phyloP scores from a whole-genome alignment of 768 basidiomycete genomes.

The Mrakia blollopis region DNA sequence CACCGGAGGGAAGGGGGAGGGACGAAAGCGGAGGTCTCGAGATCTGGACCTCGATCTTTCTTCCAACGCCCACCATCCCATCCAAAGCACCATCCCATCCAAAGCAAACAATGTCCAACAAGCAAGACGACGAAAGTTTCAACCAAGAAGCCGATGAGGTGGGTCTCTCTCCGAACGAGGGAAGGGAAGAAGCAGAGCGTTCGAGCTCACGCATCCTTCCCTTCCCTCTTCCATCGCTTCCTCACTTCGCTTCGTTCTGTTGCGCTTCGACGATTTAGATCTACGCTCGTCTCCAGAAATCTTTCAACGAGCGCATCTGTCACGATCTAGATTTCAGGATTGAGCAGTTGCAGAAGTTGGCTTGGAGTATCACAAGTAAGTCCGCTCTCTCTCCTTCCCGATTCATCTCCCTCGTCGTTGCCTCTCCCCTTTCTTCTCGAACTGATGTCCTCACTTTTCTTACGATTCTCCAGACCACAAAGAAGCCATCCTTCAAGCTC shows the following conservation, averaged over 20 bases:
- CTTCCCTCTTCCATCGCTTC: neutral
- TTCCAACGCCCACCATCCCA: neutral
- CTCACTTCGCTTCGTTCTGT: neutral
- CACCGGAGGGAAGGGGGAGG: neutral
- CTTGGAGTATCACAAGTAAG: slow-evolving; percentile 38
- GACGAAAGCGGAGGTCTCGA: no score
- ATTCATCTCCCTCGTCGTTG: neutral
- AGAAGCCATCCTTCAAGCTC: slow-evolving; percentile 36
- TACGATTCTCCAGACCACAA: slow-evolving; percentile 37
- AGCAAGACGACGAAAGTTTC: neutral
- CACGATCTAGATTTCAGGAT: slow-evolving; percentile 38
- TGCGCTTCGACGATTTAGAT: neutral
- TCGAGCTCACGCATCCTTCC: neutral
- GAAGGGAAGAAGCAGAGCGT: neutral
- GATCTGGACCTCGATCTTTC: no score
- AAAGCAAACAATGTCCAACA: no score
- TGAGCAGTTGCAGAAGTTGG: slow-evolving; percentile 43
- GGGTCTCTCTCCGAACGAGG: neutral
- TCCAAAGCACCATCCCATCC: neutral
- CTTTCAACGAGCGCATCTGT: slow-evolving; percentile 34
- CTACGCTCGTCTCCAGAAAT: slow-evolving; percentile 19
- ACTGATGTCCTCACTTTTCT: neutral
- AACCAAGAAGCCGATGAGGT: neutral
- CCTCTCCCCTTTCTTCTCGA: neutral
- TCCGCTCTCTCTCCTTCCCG: neutral